phyloP scores from a whole-genome alignment of 192 early-diverging fungal species.

The Umbelopsis isabellina region DNA sequence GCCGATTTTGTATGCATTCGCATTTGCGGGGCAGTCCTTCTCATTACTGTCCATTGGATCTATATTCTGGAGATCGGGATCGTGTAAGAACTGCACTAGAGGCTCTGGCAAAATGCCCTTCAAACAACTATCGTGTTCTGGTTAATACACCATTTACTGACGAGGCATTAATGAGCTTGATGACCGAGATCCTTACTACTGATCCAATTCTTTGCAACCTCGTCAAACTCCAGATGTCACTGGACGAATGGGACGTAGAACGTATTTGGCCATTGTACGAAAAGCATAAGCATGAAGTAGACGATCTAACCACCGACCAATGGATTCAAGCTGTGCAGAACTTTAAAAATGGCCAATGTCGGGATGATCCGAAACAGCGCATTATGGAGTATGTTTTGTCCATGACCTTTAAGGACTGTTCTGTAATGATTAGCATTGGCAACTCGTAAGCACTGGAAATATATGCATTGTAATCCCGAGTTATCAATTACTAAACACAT shows the following conservation, averaged over 20 bases:
- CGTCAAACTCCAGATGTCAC: slow-evolving; percentile 39
- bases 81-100: slow-evolving; percentile 45
- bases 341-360: background rate
- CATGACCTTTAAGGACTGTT: slow-evolving; percentile 44
- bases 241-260: slow-evolving; percentile 59
- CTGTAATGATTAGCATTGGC: slow-evolving; percentile 29
- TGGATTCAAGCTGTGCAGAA: slow-evolving; percentile 34
- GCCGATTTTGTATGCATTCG: slow-evolving; percentile 75
- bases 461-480: background rate
- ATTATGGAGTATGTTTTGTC: slow-evolving; percentile 39
- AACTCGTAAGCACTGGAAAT: background rate
- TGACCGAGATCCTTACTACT: slow-evolving; percentile 40
- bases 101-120: slow-evolving; percentile 28
- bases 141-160: slow-evolving; percentile 32
- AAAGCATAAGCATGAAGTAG: background rate
- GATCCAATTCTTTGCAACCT: slow-evolving; percentile 49
- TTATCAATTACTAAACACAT: background rate
- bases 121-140: slow-evolving; percentile 53
- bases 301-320: slow-evolving; percentile 21
- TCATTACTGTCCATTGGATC: slow-evolving; percentile 64
- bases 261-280: slow-evolving; percentile 33
- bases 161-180: slow-evolving; percentile 24
- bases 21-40: slow-evolving; percentile 36
- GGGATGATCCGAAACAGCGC: slow-evolving; percentile 22
- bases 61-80: slow-evolving; percentile 47